Percentiles rank a stretch among this genome's conserved stretches.
phyloP scores from a whole-genome alignment of 2,329 filamentous ascomycete genomes.

The Ophiostoma australiae region DNA sequence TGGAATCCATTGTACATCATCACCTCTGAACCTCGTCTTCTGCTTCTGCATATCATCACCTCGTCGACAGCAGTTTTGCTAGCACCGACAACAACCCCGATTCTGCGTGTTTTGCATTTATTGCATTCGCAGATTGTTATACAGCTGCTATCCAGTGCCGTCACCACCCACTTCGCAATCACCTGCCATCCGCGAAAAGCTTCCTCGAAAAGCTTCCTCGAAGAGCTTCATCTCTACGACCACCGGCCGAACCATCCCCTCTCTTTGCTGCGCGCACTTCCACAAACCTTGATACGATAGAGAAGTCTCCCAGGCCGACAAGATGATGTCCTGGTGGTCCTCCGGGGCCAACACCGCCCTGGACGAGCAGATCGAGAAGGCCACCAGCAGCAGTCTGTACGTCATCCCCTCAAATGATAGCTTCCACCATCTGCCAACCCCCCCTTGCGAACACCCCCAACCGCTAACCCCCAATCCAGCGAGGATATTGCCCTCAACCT shows the following conservation, averaged over 20 bases:
- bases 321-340: constrained; percentile 94
- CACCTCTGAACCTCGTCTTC: neutral
- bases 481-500: constrained; percentile 97
- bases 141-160: neutral
- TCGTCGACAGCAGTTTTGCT: neutral
- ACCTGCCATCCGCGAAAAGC: neutral
- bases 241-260: neutral
- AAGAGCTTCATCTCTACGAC: neutral
- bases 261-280: neutral
- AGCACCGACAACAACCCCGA: neutral
- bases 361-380: constrained; percentile 95
- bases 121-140: neutral
- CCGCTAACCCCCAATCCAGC: constrained; percentile 41
- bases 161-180: neutral
- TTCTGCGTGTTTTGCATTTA: neutral
- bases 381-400: constrained; percentile 89
- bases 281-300: neutral
- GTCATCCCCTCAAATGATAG: constrained; percentile 30
- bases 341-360: constrained; percentile 82
- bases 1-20: neutral
- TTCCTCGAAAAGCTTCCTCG: neutral
- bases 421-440: neutral
- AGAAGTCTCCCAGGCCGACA: neutral
- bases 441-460: neutral
- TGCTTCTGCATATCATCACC: neutral